These are phyloP conservation scores for Casuarina cunninghamiana DNA, from an alignment of 306 rosid species.

Conservation along the genomic window DNA sequence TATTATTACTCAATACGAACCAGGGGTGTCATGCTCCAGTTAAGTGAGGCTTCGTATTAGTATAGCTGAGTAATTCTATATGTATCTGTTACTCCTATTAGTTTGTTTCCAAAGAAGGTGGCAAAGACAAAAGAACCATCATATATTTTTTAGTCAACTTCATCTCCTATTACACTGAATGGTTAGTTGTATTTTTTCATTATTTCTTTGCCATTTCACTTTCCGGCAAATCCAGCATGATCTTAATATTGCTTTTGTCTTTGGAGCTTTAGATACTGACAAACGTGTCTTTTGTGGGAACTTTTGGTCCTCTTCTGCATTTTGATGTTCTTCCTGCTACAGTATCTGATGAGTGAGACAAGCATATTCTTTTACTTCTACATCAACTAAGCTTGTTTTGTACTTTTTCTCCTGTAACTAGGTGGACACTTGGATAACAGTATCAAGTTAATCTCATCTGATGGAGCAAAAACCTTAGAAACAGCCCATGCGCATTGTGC, in stretches of 20 bases:
- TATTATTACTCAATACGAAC: too few relatives aligned
- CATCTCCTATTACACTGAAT: not conserved
- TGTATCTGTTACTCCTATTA: not conserved
- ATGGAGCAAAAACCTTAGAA: conserved; percentile 91
- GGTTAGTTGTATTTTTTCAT: not conserved
- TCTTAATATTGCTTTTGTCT: not conserved
- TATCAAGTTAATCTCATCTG: conserved; percentile 77
- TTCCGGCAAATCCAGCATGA: not conserved
- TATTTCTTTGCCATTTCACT: not conserved
- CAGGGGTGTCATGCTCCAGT: too few relatives aligned
- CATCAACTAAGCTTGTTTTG: conserved; percentile 22
- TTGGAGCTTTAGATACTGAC: conserved; percentile 2
- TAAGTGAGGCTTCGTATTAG: too few relatives aligned
- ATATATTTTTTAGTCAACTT: not conserved
- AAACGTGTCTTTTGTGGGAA: not conserved
- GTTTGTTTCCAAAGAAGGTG: not conserved
- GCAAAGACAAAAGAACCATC: not conserved
- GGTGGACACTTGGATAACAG: conserved; percentile 96
- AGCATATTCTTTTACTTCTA: conserved; percentile 18
- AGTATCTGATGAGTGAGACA: not conserved
- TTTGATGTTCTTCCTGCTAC: not conserved
- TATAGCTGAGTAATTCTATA: too few relatives aligned
- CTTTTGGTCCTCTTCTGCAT: not conserved
- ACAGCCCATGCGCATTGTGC: conserved; percentile 90
- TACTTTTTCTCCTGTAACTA: conserved; percentile 40